Base-by-base conservation (phyloP, 2,329 filamentous ascomycete species). In the Colletotrichum camelliae region DNA sequence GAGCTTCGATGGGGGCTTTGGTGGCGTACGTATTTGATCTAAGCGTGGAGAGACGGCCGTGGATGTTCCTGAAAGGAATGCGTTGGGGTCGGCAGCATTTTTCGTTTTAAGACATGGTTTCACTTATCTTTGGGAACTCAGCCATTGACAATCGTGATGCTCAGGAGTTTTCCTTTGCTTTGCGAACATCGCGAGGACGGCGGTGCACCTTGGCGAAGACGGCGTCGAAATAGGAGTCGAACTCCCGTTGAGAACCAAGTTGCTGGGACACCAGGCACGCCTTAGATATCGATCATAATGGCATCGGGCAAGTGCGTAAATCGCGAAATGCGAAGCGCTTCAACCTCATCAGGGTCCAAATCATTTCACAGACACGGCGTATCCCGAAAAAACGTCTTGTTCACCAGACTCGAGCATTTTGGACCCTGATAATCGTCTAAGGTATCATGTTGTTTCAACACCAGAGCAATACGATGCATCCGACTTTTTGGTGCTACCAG, bases 201-300 rank as follows among this genome's bases (percentile, higher is more conserved):
- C 27, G 31, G 65, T 24, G 24, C 9, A 7, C 15, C 43, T 57
- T 62, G 62, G 27, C 27, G 31, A 13, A 62, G 39, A 18, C 39
- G 69, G 69, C 57, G 39, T 58, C 39, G n/a, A 24, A 15, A 58
- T 31, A 18, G 16, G n/a, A n/a, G 21, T 21, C 24, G n/a, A 31
- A 55, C 24, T 68, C 55, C 74, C 64, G 74, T 76, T 76, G 70
- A 35, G 8, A 74, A 76, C 70, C 64, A 60, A 7, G 27, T 27
- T 16, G 5, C 18, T 24, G 74, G 64, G 58, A 74, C 24, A 37
- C 10, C 13, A 10, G 4, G 8, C n/a, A 15, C 29, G 7, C 31
- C n/a, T n/a, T 62, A 31, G 29, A 33, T 31, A 61, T 62, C 29
- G 18, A 35, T 62, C 58, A 15, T 9, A 33, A 7, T 33, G 7